Base-by-base conservation (phyloP, 1,139 yeast genomes). In the Yamadazyma diospyri region DNA sequence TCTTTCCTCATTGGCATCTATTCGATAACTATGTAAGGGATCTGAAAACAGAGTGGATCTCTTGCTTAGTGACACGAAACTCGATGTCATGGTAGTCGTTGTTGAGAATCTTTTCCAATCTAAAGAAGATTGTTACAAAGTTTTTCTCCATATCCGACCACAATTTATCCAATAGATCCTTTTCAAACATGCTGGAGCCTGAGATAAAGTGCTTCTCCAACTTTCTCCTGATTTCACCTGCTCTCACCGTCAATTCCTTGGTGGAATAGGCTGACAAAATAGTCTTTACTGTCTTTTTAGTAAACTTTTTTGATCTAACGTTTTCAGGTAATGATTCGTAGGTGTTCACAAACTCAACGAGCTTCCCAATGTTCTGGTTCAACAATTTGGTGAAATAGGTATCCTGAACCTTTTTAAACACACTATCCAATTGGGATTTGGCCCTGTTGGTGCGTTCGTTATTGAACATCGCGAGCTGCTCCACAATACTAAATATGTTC, bases 271-370 rank as follows among this genome's bases (percentile, higher is more conserved):
- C 69, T 1, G 69, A 53, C 23, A 83, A 54, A 14, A 84, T 62
- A 23, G 80, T 72, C 42, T 72, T 76, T 39, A 86, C 61, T 16
- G 75, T 70, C 32, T 76, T 70, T 46, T 72, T 72, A 41, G 76
- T 79, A 45, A 78, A 81, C 16, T 82, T 79, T 44, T 80, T 82
- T 41, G 81, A 76, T 42, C 69, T 72, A 2, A 81, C 69, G 34
- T 57, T 59, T 28, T 66, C 71, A 5, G 68, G 53, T 16, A 78
- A 55, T 2, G 73, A 68, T 35, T 80, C 81, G 31, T 82, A 76
- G 28, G 80, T 86, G 29, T 71, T 71, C 4, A 87, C 74, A 52
- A 84, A 81, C 19, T 78, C 79, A 22, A 73, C 62, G 36, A 84
- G 57, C 50, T 78, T 81, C 5, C 87, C 94, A 52, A 85, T 48